Evolutionary conservation across 495 filamentous ascomycete genomes (phyloP).

Genomic region (Aspergillus ostianus): DNA sequence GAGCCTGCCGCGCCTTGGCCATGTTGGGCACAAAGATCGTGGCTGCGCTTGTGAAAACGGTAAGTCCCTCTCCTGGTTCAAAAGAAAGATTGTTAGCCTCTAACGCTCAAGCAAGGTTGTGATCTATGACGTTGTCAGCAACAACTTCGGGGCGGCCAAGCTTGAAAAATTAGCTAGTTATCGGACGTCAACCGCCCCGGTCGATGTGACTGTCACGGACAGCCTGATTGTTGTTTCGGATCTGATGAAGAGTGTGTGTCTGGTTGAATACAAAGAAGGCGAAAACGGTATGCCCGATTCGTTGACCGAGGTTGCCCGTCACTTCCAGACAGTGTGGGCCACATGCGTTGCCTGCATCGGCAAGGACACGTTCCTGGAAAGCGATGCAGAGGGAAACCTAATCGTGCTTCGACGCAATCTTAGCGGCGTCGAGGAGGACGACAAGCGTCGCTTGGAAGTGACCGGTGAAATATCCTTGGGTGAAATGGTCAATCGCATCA

Average conservation of each 20-base stretch:
- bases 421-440: conserved; percentile 70
- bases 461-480: conserved; percentile 81
- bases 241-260: conserved; percentile 86
- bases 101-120: conserved; percentile 45
- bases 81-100: neutral
- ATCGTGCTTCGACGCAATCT: conserved; percentile 70
- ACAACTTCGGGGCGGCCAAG: conserved; percentile 43
- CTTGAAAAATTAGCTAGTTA: conserved; percentile 71
- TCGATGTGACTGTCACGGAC: conserved; percentile 71
- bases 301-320: conserved; percentile 72
- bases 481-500: conserved; percentile 88
- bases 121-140: conserved; percentile 52
- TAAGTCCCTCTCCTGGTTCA: conserved; percentile 38
- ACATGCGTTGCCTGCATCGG: conserved; percentile 75
- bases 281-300: conserved; percentile 41
- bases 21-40: conserved; percentile 76
- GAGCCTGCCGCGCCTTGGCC: conserved; percentile 74
- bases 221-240: conserved; percentile 81
- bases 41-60: conserved; percentile 81
- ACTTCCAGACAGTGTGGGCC: conserved; percentile 76
- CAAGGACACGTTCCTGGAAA: conserved; percentile 70
- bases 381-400: conserved; percentile 85
- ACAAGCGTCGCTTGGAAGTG: conserved; percentile 66
- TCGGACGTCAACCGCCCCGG: conserved; percentile 78
- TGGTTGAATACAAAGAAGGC: conserved; percentile 64